Percentiles rank a stretch among this genome's conserved stretches.
Evolutionary conservation across 2,329 filamentous ascomycete genomes (phyloP).

Genomic region (Ophiostoma quercus): DNA sequence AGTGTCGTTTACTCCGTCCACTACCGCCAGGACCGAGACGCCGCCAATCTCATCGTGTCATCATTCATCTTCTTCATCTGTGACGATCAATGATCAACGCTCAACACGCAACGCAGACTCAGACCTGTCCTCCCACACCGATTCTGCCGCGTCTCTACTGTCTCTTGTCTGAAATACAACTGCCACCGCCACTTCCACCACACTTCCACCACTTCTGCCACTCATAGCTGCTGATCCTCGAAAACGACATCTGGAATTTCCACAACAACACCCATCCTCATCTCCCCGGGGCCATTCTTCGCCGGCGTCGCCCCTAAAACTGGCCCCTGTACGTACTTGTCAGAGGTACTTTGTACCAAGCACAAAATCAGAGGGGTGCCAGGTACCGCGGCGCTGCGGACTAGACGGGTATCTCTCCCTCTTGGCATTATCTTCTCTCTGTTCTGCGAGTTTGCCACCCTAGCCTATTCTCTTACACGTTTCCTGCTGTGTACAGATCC

Average conservation of each 20-base stretch:
- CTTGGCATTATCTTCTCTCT: not conserved
- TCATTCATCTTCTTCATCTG: not conserved
- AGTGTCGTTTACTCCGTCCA: not conserved
- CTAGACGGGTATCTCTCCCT: conserved; percentile 11
- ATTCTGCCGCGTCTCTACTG: not conserved
- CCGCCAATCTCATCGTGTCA: not conserved
- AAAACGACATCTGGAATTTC: not conserved
- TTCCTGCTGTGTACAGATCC: conserved; percentile 4
- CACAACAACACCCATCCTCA: not conserved
- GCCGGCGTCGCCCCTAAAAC: not conserved
- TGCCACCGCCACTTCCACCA: not conserved
- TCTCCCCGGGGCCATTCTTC: not conserved
- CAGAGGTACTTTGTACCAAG: not conserved
- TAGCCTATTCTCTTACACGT: conserved; percentile 11
- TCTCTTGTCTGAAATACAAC: not conserved
- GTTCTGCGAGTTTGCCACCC: not conserved
- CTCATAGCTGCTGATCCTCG: conserved; percentile 5
- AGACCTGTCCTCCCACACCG: conserved; percentile 9
- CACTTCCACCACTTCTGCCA: not conserved
- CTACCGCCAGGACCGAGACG: not conserved
- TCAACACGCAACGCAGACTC: not conserved
- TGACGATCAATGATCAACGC: not conserved
- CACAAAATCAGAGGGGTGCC: not conserved
- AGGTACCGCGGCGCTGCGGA: not conserved
- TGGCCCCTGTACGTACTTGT: not conserved